A percentile compares a stretch with the other conserved stretches of the same genome.
Conservation (phyloP, 176 grass and related monocot genomes). For the Zoysia pacifica region DNA sequence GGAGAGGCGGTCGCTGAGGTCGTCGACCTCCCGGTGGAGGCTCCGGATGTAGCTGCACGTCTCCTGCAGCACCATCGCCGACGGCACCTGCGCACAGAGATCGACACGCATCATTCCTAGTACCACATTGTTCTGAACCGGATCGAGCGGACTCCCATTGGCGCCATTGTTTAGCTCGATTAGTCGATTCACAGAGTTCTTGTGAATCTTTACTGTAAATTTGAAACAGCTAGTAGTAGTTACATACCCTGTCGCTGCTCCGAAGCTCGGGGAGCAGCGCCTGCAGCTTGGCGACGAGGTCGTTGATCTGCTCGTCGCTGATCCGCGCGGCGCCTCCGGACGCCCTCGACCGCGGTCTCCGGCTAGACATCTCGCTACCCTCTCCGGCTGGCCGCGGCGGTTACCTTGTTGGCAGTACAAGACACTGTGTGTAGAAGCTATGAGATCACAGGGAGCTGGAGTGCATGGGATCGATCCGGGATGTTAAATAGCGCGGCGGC, state of each 20-base stretch:
- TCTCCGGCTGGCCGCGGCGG: not conserved
- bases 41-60: slow-evolving; percentile 72
- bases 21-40: slow-evolving; percentile 58
- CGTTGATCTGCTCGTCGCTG: slow-evolving; percentile 68
- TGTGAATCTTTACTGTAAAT: not conserved
- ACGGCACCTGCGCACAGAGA: slow-evolving; percentile 43
- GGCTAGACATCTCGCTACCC: slow-evolving; percentile 45
- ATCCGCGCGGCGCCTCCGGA: slow-evolving; percentile 45
- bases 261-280: slow-evolving; percentile 59
- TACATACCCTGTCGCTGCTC: slow-evolving; percentile 51
- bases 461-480: slow-evolving; percentile 22
- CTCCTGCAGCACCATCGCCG: slow-evolving; percentile 62
- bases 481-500: slow-evolving; percentile 48
- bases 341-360: slow-evolving; percentile 59
- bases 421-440: not conserved
- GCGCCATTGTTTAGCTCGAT: not conserved
- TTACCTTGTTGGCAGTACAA: not conserved
- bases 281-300: slow-evolving; percentile 70
- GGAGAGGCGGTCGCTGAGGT: slow-evolving; percentile 65
- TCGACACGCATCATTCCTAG: not conserved
- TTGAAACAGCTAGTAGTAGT: not conserved
- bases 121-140: not conserved
- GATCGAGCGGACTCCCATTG: not conserved
- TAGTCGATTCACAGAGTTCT: not conserved
- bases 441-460: slow-evolving; percentile 4